phyloP scores from a whole-genome alignment of 106 monocot genomes.

The Chionographis japonica region DNA sequence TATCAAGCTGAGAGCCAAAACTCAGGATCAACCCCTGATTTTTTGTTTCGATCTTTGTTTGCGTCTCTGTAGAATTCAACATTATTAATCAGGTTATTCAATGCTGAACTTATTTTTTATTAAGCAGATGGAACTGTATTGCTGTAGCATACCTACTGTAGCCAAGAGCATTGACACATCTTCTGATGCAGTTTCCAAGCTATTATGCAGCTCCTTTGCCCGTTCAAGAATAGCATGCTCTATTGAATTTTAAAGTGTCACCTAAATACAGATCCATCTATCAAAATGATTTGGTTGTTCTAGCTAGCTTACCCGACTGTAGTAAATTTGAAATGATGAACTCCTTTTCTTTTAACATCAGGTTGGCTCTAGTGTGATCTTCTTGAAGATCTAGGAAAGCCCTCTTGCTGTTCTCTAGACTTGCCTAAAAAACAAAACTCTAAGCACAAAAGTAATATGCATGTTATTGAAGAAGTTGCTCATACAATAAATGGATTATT shows the following conservation, averaged over 20 bases:
- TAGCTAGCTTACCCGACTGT: conserved; percentile 33
- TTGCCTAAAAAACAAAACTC: conserved; percentile 27
- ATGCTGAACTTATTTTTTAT: not conserved
- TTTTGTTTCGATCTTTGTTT: conserved; percentile 40
- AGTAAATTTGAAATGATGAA: conserved; percentile 57
- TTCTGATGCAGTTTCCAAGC: conserved; percentile 47
- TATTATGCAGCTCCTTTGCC: conserved; percentile 39
- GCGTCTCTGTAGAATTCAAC: conserved; percentile 27
- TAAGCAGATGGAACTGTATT: conserved; percentile 3
- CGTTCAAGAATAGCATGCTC: conserved; percentile 45
- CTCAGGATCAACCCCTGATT: conserved; percentile 42
- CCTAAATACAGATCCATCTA: not conserved
- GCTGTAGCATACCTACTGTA: conserved; percentile 52
- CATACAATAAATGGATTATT: not conserved
- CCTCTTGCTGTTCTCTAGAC: conserved; percentile 35
- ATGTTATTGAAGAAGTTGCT: not conserved
- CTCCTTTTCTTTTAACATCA: conserved; percentile 61
- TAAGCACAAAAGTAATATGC: not conserved
- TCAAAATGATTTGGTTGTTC: not conserved
- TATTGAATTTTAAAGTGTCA: conserved; percentile 11
- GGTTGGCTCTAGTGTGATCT: conserved; percentile 18
- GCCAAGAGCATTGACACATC: conserved; percentile 31
- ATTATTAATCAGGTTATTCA: not conserved
- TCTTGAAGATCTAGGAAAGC: conserved; percentile 43
- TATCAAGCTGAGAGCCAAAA: conserved; percentile 50